Evolutionary conservation across 1,284 basidiomycete species (phyloP), one percentile per base, ranked within the genome.

Genomic region (Pseudozyma flocculosa): DNA sequence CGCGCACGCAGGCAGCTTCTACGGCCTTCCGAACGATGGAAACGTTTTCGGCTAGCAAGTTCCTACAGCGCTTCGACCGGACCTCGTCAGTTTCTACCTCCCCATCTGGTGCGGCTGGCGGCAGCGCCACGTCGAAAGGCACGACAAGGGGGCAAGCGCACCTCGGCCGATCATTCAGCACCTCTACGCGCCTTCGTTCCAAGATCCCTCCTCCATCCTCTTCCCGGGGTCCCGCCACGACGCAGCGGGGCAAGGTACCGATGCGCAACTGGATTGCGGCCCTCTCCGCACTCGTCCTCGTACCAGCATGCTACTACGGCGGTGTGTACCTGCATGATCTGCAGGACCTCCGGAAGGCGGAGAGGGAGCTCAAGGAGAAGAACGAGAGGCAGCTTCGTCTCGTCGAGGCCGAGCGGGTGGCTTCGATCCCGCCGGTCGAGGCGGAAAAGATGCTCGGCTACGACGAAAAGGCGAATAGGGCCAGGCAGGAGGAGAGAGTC

Each of bases 221-320:
- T n/a, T n/a, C n/a, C n/a, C n/a, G 26, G 37, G 5, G 5, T n/a
- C 19, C 37, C 15, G 19, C 37, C 37, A 38, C 37, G 7, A 38
- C 37, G 7, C 4, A 17, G 8, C 21, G 23, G 14, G 34, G 34
- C 5, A 38, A 30, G 15, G 26, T 39, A 4, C 38, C 44, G 0
- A 19, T 18, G 4, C 50, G 62, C 3, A 65, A 61, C 46, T 65
- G 62, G 62, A 53, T 65, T 43, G 62, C 62, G 4, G 62, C 62
- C 2, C 50, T 61, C 21, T 48, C 62, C 7, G 54, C 62, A 1
- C 54, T 65, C 38, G 46, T 55, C 38, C 53, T 65, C 38, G 44
- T 65, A 0, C 62, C 62, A 4, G 47, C 45, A 0, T 51, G 54
- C 48, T 65, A 61, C 50, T 65, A 58, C 40, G 23, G 38, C 34